Base-by-base conservation (phyloP, 805 yeast species). In the Yarrowia hollandica region DNA sequence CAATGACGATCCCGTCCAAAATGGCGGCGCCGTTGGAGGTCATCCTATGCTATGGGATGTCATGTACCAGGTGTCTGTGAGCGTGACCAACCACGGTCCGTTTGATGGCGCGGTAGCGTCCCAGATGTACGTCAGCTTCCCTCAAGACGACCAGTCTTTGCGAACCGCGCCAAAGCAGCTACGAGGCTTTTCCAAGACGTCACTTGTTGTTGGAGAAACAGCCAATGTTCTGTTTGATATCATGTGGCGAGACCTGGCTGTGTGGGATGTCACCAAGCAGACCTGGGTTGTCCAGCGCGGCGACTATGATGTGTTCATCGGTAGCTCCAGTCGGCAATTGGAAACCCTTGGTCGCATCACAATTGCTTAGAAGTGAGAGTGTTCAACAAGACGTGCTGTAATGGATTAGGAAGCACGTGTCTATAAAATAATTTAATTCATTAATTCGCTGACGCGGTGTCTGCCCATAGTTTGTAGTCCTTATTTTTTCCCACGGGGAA, bases 401-500 rank as follows among this genome's bases (percentile, higher is more conserved):
- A 41, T 12, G 10, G 18, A 3, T 41, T 26, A 41, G 33, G 31
- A 18, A 26, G 33, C 52, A 4, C 35, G 19, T 14, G 52, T 44
- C 52, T 30, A 41, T 44, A 28, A 28, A 44, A 44, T n/a, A n/a
- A n/a, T 18, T 15, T 30, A 44, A 44, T 44, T 30, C 55, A 48
- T 48, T 31, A 48, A 31, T 48, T 33, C 16, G 55, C 39, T 31
- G 39, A 18, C 39, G 44, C 44, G 19, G 39, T 52, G 35, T 66
- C 67, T n/a, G 37, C 35, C 65, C 66, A 84, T 8, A 80, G 67
- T 21, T 64, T 66, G 66, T 81, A 83, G 23, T 75, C 73, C 35
- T 79, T 73, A 63, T 85, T 66, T 34, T 70, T 70, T 0, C 94
- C 94, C 3, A 83, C 74, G 0, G 90, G 90, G 63, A 77, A 88